Evolutionary conservation across 176 grass and related monocot genomes (phyloP).

Genomic region (Triticum aestivum): DNA sequence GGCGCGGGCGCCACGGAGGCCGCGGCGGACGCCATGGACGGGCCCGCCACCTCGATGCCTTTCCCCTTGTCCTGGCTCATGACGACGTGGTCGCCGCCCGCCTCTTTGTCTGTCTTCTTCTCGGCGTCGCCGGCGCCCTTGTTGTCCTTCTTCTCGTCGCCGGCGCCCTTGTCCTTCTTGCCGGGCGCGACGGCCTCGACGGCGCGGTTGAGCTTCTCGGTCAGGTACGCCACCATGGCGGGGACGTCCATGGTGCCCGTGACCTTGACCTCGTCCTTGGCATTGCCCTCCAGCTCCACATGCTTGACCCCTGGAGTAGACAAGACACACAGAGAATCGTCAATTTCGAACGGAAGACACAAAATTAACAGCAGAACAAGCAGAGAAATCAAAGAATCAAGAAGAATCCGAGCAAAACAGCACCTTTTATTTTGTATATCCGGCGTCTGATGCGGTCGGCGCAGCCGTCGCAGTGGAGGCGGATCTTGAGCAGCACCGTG

Average conservation of each 20-base stretch:
- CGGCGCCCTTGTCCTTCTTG: conserved; percentile 38
- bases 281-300: conserved; percentile 52
- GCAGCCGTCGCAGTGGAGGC: conserved; percentile 91
- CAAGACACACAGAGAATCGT: neutral
- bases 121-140: neutral
- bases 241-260: conserved; percentile 70
- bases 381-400: neutral
- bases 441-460: conserved; percentile 60
- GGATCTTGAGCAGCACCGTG: conserved; percentile 72
- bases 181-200: conserved; percentile 54
- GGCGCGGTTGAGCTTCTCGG: conserved; percentile 67
- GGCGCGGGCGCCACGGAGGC: conserved; percentile 27
- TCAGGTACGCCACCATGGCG: conserved; percentile 50
- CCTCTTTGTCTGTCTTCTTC: neutral
- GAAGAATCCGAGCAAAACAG: neutral
- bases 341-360: neutral
- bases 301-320: conserved; percentile 61
- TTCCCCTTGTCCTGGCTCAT: conserved; percentile 36
- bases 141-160: conserved; percentile 25
- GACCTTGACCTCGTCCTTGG: conserved; percentile 72
- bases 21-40: conserved; percentile 32
- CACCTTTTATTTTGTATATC: conserved; percentile 88
- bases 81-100: neutral
- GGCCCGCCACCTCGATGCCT: conserved; percentile 27
- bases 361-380: neutral